A percentile compares a stretch with the other conserved stretches of the same genome.
Conservation (phyloP, 2,329 filamentous ascomycete species). For the Mollisiaceae sp. region DNA sequence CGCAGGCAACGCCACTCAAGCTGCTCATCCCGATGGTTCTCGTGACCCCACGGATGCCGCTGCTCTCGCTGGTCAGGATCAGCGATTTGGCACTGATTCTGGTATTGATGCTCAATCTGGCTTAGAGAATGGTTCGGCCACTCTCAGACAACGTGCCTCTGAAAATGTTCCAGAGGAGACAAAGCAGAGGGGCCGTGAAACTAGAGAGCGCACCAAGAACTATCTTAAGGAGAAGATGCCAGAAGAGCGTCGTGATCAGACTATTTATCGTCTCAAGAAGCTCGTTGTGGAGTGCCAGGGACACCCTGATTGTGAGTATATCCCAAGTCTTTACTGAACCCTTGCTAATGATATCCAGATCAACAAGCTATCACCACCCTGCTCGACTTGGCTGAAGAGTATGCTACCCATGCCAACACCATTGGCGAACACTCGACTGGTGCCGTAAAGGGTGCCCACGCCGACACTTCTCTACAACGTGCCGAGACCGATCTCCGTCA, state of each 20-base stretch:
- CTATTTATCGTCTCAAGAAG: constrained; percentile 93
- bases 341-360: constrained; percentile 51
- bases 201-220: constrained; percentile 63
- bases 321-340: background rate
- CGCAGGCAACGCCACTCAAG: constrained; percentile 60
- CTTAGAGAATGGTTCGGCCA: constrained; percentile 44
- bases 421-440: constrained; percentile 68
- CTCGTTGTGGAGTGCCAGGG: constrained; percentile 97
- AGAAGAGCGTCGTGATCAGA: constrained; percentile 89
- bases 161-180: constrained; percentile 68
- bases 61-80: constrained; percentile 54
- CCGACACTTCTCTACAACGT: constrained; percentile 64
- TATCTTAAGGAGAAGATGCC: constrained; percentile 90
- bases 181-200: constrained; percentile 58
- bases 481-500: constrained; percentile 74
- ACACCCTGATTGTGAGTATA: constrained; percentile 77
- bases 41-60: constrained; percentile 59
- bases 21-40: constrained; percentile 60
- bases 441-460: constrained; percentile 74
- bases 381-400: constrained; percentile 82
- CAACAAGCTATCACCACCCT: constrained; percentile 89
- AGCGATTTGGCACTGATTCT: constrained; percentile 48
- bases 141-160: constrained; percentile 60
- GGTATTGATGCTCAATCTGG: constrained; percentile 58
- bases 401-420: constrained; percentile 74